Evolutionary conservation across 495 filamentous ascomycete species (phyloP).

Genomic region (Hypoxylon lenormandii): DNA sequence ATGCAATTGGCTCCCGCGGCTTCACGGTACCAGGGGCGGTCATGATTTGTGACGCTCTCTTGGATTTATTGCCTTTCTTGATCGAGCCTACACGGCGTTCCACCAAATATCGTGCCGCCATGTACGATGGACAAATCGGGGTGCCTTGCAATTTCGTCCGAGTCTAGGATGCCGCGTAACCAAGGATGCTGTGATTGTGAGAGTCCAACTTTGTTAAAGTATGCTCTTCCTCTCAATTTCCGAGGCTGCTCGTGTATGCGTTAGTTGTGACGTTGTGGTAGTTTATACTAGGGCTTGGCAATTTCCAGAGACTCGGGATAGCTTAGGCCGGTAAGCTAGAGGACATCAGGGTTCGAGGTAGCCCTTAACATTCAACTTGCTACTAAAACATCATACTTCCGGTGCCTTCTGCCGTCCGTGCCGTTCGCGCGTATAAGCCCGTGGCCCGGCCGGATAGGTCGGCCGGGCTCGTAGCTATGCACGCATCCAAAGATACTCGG

Average conservation of each 20-base stretch:
- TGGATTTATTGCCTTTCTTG: conserved; percentile 42
- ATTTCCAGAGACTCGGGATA: conserved; percentile 29
- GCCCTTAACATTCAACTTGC: conserved; percentile 5
- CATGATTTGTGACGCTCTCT: conserved; percentile 34
- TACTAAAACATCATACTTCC: conserved; percentile 4
- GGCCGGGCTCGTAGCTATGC: conserved; percentile 9
- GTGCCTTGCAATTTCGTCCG: conserved; percentile 33
- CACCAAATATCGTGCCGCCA: conserved; percentile 41
- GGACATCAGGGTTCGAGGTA: conserved; percentile 12
- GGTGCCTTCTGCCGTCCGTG: conserved; percentile 18
- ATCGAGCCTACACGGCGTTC: conserved; percentile 42
- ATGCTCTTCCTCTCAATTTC: conserved; percentile 8
- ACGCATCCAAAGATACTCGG: conserved; percentile 19
- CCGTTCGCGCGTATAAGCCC: conserved; percentile 13
- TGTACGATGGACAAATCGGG: conserved; percentile 12
- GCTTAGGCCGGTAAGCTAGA: conserved; percentile 8
- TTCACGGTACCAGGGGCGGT: conserved; percentile 18
- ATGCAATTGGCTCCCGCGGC: conserved; percentile 25
- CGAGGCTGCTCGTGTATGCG: conserved; percentile 3
- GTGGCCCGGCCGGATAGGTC: conserved; percentile 5
- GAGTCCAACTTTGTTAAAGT: not conserved
- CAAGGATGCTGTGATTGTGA: not conserved
- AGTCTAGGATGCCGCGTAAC: conserved; percentile 38
- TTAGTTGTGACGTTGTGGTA: conserved; percentile 3
- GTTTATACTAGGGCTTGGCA: not conserved